Percentiles rank a stretch among this genome's conserved stretches.
Evolutionary conservation across 176 grass and related monocot genomes (phyloP).

Genomic region (Poa annua): DNA sequence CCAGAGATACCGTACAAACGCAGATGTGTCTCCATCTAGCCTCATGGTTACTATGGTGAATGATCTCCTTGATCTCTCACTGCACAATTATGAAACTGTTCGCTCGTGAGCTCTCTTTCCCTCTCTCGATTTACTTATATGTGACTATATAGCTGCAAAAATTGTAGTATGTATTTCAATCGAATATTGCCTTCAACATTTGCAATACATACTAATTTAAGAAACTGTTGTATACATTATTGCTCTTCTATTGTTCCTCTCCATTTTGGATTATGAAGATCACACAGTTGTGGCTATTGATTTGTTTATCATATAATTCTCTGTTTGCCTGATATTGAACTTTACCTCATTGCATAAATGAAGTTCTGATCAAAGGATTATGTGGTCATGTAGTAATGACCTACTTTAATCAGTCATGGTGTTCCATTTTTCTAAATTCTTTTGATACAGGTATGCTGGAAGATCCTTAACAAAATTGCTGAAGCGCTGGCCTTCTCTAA

Average conservation of each 20-base stretch:
- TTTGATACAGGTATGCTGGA: conserved; percentile 72
- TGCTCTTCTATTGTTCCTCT: neutral
- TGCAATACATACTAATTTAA: conserved; percentile 15
- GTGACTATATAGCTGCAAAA: neutral
- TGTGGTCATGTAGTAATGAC: conserved; percentile 1
- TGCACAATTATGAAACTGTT: conserved; percentile 98
- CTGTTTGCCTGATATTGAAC: neutral
- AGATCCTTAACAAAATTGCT: conserved; percentile 82
- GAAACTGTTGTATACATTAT: neutral
- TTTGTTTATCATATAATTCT: conserved; percentile 18
- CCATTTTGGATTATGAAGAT: neutral
- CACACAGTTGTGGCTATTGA: neutral
- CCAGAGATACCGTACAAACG: conserved; percentile 80
- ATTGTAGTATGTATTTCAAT: conserved; percentile 31
- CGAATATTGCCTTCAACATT: conserved; percentile 23
- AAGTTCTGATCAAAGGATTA: conserved; percentile 7
- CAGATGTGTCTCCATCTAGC: conserved; percentile 67
- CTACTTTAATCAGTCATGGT: conserved; percentile 19
- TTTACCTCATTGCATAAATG: conserved; percentile 17
- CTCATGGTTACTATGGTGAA: conserved; percentile 73
- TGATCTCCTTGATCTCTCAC: conserved; percentile 90
- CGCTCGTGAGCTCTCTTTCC: conserved; percentile 66
- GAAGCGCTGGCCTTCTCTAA: conserved; percentile 84
- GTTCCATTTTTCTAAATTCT: conserved; percentile 40
- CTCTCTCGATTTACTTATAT: conserved; percentile 9